These are phyloP conservation scores for Letharia lupina DNA, from an alignment of 495 filamentous ascomycete genomes.

Conservation along the genomic window DNA sequence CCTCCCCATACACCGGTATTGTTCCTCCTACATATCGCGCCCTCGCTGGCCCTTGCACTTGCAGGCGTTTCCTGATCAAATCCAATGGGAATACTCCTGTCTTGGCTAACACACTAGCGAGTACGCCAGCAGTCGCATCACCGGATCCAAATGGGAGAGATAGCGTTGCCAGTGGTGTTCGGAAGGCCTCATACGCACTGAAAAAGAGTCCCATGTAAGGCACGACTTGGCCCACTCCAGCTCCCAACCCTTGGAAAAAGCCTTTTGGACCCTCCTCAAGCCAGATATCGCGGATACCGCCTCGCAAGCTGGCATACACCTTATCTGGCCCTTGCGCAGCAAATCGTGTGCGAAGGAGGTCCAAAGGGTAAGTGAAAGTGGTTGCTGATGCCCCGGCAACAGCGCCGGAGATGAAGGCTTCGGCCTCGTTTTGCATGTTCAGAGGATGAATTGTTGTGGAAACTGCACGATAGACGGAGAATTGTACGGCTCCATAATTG, in stretches of 20 bases:
- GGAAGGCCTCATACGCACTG: constrained; percentile 68
- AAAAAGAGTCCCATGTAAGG: constrained; percentile 98
- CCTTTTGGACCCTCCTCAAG: constrained; percentile 63
- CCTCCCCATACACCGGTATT: constrained; percentile 68
- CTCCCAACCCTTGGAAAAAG: constrained; percentile 78
- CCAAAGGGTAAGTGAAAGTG: constrained; percentile 79
- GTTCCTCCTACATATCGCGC: constrained; percentile 71
- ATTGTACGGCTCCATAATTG: constrained; percentile 79
- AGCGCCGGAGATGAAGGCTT: constrained; percentile 73
- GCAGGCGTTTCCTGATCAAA: constrained; percentile 81
- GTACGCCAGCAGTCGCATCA: constrained; percentile 71
- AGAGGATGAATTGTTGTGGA: constrained; percentile 52
- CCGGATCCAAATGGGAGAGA: constrained; percentile 65
- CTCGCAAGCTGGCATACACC: constrained; percentile 61
- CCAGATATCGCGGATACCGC: constrained; percentile 63
- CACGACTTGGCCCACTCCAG: constrained; percentile 76
- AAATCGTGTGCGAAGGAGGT: constrained; percentile 89
- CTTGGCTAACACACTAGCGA: constrained; percentile 74
- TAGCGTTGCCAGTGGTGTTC: constrained; percentile 42
- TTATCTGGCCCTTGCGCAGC: constrained; percentile 84
- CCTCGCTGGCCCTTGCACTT: constrained; percentile 88
- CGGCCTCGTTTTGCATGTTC: constrained; percentile 47
- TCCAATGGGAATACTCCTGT: constrained; percentile 91
- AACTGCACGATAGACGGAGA: constrained; percentile 73
- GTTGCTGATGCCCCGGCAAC: constrained; percentile 74